Conservation (phyloP, 106 monocot species). For the Allium sativum region DNA sequence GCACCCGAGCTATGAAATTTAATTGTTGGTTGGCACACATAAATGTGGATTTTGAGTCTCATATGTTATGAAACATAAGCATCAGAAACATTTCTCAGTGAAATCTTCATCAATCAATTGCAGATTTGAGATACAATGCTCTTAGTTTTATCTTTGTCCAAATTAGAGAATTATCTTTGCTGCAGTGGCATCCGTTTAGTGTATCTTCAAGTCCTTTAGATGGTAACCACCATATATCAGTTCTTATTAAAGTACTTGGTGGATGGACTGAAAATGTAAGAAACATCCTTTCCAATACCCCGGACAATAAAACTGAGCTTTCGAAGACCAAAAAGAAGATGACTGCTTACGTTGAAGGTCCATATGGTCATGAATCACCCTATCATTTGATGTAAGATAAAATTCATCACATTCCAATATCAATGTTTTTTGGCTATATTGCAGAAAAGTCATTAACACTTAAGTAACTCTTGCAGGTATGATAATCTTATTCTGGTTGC, state of each 20-base stretch:
- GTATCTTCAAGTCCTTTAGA: slow-evolving; percentile 95
- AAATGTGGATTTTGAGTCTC: no score
- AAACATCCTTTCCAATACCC: slow-evolving; percentile 18
- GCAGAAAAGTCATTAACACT: background rate
- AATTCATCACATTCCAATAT: background rate
- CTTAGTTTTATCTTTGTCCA: slow-evolving; percentile 86
- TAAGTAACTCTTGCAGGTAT: slow-evolving; percentile 39
- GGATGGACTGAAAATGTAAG: slow-evolving; percentile 69
- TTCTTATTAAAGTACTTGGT: slow-evolving; percentile 90
- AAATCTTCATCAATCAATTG: background rate
- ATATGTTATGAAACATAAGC: no score
- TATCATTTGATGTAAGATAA: slow-evolving; percentile 72
- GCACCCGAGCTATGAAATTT: no score
- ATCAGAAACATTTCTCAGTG: no score
- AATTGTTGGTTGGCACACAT: no score
- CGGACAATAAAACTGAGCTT: slow-evolving; percentile 18
- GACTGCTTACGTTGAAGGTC: slow-evolving; percentile 82
- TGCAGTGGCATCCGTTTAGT: slow-evolving; percentile 97
- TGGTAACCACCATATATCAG: slow-evolving; percentile 51
- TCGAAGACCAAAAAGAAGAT: slow-evolving; percentile 14
- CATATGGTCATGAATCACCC: slow-evolving; percentile 83
- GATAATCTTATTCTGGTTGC: slow-evolving; percentile 91
- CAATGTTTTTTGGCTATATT: background rate
- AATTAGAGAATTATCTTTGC: slow-evolving; percentile 67
- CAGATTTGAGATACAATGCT: slow-evolving; percentile 68